Conservation (phyloP, 2,329 filamentous ascomycete genomes). For the Neofusicoccum laricinum region DNA sequence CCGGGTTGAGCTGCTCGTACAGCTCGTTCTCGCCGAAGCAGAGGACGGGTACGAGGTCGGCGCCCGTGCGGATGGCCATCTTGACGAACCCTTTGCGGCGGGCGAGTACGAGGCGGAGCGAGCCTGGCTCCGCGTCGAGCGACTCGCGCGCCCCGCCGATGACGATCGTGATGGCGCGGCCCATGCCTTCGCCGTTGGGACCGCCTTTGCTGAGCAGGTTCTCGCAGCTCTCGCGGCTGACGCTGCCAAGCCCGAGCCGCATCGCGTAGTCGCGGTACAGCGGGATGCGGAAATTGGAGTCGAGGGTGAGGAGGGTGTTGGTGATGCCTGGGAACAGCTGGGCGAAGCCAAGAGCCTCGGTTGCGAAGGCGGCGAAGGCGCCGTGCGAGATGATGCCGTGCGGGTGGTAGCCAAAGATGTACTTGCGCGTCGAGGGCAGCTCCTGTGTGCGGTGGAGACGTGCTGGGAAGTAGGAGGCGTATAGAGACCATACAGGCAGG, state of each 20-base stretch:
- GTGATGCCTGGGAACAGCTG: constrained; percentile 92
- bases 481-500: constrained; percentile 78
- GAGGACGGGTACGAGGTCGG: constrained; percentile 87
- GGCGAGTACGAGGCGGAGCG: constrained; percentile 73
- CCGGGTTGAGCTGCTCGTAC: constrained; percentile 82
- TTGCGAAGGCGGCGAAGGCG: constrained; percentile 88
- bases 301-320: constrained; percentile 89
- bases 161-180: constrained; percentile 94
- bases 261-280: constrained; percentile 95
- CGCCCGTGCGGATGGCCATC: constrained; percentile 85
- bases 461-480: constrained; percentile 90
- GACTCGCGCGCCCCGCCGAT: constrained; percentile 90
- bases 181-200: constrained; percentile 75
- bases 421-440: constrained; percentile 79
- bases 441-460: constrained; percentile 79
- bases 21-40: constrained; percentile 95
- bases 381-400: constrained; percentile 97
- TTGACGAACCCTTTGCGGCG: constrained; percentile 91
- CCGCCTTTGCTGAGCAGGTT: constrained; percentile 82
- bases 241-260: constrained; percentile 79
- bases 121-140: constrained; percentile 78
- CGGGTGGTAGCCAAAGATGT: constrained; percentile 95
- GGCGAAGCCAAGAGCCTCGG: constrained; percentile 82
- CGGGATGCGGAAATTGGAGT: constrained; percentile 90
- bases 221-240: constrained; percentile 87